Evolutionary conservation across 495 filamentous ascomycete genomes (phyloP).

Genomic region (Cryomyces antarcticus): DNA sequence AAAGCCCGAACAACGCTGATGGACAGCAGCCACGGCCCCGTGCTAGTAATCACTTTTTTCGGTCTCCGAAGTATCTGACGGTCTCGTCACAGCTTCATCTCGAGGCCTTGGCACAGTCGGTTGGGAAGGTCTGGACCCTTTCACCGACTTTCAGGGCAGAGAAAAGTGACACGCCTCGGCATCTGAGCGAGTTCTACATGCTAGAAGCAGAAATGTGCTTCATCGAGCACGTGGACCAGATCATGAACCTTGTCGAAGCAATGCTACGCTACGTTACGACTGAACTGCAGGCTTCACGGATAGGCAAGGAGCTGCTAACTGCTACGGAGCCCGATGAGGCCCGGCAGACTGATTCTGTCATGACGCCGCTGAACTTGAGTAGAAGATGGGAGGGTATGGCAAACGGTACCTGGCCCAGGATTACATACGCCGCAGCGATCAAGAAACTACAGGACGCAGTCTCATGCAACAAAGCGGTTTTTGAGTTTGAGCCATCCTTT

Average conservation of each 20-base stretch:
- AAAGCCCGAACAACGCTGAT: not conserved
- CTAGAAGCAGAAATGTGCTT: conserved; percentile 80
- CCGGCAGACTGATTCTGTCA: not conserved
- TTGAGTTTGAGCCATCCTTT: conserved; percentile 49
- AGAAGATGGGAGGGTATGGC: conserved; percentile 53
- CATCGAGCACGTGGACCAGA: conserved; percentile 38
- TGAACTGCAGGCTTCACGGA: conserved; percentile 30
- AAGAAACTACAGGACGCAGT: conserved; percentile 40
- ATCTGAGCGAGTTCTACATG: conserved; percentile 98
- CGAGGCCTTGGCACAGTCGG: conserved; percentile 73
- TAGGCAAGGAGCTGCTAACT: conserved; percentile 42
- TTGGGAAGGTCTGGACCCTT: conserved; percentile 83
- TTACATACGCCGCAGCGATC: conserved; percentile 71
- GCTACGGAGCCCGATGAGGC: conserved; percentile 17
- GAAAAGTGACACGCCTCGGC: conserved; percentile 79
- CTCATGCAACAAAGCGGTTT: conserved; percentile 26
- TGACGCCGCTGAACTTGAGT: conserved; percentile 27
- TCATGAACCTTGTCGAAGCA: conserved; percentile 65
- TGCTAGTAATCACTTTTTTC: conserved; percentile 41
- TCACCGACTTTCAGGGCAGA: conserved; percentile 90
- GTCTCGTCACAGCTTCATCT: conserved; percentile 91
- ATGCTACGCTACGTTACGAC: conserved; percentile 44
- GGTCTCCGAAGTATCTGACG: conserved; percentile 79
- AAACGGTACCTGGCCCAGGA: conserved; percentile 48
- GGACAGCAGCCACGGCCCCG: conserved; percentile 1